Conservation (phyloP, 2,329 filamentous ascomycete species). For the Aureobasidium sp. region DNA sequence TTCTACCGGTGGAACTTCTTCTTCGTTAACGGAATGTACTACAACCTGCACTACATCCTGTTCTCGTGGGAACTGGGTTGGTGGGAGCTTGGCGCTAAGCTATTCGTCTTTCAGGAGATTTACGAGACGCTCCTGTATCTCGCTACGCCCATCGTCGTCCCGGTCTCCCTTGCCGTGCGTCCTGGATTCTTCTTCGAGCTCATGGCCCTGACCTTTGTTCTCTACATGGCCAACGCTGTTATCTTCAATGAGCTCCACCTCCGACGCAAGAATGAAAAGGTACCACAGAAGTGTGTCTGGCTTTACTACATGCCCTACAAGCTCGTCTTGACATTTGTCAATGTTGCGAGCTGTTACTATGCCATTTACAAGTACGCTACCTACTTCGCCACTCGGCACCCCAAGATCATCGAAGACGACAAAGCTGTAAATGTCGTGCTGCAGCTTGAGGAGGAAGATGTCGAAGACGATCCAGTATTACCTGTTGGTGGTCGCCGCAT, state of each 20-base stretch:
- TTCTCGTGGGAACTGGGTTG: constrained; percentile 43
- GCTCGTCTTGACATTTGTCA: constrained; percentile 39
- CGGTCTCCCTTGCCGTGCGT: constrained; percentile 39
- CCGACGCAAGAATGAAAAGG: constrained; percentile 38
- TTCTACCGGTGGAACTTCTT: constrained; percentile 50
- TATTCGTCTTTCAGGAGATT: constrained; percentile 33
- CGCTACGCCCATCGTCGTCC: constrained; percentile 39
- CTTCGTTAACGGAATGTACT: constrained; percentile 43
- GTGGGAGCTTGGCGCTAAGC: constrained; percentile 44
- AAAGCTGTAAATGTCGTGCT: constrained; percentile 27
- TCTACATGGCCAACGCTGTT: constrained; percentile 39
- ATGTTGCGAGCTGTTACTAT: constrained; percentile 31
- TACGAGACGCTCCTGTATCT: constrained; percentile 44
- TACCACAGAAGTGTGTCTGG: constrained; percentile 32
- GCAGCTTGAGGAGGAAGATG: constrained; percentile 17
- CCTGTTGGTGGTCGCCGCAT: constrained; percentile 17
- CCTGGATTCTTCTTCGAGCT: constrained; percentile 33
- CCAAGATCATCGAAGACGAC: constrained; percentile 43
- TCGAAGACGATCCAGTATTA: not conserved
- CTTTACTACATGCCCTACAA: constrained; percentile 43
- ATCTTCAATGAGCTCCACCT: constrained; percentile 46
- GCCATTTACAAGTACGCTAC: constrained; percentile 34
- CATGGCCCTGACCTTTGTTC: constrained; percentile 30
- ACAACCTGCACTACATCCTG: constrained; percentile 42
- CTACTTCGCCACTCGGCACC: constrained; percentile 42